Percentiles rank a stretch among this genome's conserved stretches.
Evolutionary conservation across 2,329 filamentous ascomycete species (phyloP).

Genomic region (Diaporthe australafricana): DNA sequence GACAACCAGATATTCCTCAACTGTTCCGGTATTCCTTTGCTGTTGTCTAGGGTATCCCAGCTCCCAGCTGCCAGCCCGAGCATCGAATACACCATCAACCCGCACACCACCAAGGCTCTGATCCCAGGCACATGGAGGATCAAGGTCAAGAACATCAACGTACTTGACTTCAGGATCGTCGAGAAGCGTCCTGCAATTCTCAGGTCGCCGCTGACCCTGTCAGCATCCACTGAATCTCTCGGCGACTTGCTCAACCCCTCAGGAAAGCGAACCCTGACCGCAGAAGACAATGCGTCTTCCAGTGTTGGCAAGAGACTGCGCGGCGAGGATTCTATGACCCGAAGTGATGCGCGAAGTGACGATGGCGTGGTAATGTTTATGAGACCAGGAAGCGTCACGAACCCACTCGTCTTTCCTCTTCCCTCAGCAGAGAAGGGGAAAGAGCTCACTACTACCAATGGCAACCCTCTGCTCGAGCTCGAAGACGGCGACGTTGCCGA

Average conservation of each 20-base stretch:
- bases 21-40: constrained; percentile 65
- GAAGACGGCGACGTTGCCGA: constrained; percentile 60
- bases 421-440: constrained; percentile 59
- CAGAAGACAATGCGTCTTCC: constrained; percentile 51
- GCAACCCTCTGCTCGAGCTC: constrained; percentile 64
- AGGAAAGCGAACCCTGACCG: constrained; percentile 62
- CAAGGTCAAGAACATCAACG: constrained; percentile 58
- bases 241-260: constrained; percentile 55
- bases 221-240: constrained; percentile 39
- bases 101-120: constrained; percentile 57
- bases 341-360: constrained; percentile 51
- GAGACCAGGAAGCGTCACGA: constrained; percentile 54
- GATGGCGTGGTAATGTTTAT: constrained; percentile 69
- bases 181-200: constrained; percentile 62
- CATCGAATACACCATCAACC: constrained; percentile 51
- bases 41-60: constrained; percentile 59
- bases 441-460: constrained; percentile 57
- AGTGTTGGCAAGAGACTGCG: constrained; percentile 57
- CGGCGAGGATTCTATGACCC: constrained; percentile 41
- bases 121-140: constrained; percentile 69
- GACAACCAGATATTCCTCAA: constrained; percentile 69
- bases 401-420: constrained; percentile 64
- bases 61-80: constrained; percentile 50
- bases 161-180: constrained; percentile 69
- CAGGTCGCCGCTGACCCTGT: constrained; percentile 45